These are phyloP conservation scores for Tulasnella sp. DNA, from an alignment of 768 basidiomycete species.

Conservation along the genomic window DNA sequence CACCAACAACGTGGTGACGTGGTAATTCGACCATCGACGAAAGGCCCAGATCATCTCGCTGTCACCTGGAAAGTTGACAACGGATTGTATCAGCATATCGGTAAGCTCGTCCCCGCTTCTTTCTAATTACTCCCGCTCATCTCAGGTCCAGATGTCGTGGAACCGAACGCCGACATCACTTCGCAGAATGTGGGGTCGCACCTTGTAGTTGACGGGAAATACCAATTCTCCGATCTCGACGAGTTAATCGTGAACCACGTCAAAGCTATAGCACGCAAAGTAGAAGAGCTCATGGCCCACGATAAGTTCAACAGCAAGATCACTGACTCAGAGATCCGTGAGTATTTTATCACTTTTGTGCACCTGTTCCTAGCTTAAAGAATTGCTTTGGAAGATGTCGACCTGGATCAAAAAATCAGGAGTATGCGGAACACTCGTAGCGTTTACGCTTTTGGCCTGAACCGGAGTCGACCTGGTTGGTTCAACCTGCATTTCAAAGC, in stretches of 20 bases:
- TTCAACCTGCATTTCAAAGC: slow-evolving; percentile 91
- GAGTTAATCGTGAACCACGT: slow-evolving; percentile 96
- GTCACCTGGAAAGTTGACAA: slow-evolving; percentile 99
- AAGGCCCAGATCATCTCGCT: slow-evolving; percentile 87
- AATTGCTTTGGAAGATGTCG: slow-evolving; percentile 55
- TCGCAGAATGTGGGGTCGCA: slow-evolving; percentile 56
- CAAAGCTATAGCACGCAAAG: slow-evolving; percentile 85
- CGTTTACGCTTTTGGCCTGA: slow-evolving; percentile 92
- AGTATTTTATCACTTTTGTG: slow-evolving; percentile 37
- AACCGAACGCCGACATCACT: slow-evolving; percentile 69
- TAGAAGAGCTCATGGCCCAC: slow-evolving; percentile 91
- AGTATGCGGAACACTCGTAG: slow-evolving; percentile 85
- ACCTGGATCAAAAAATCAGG: slow-evolving; percentile 81
- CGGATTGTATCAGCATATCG: slow-evolving; percentile 92
- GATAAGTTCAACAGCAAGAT: slow-evolving; percentile 86
- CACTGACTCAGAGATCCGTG: slow-evolving; percentile 85
- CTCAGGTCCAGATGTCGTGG: slow-evolving; percentile 61
- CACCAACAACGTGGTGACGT: slow-evolving; percentile 93
- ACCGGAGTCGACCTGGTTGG: slow-evolving; percentile 85
- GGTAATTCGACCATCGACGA: slow-evolving; percentile 92
- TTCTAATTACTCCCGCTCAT: neutral
- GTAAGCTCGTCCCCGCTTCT: slow-evolving; percentile 45
- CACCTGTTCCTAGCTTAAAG: slow-evolving; percentile 12
- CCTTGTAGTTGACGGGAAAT: slow-evolving; percentile 68
- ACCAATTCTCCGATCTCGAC: slow-evolving; percentile 89